These are phyloP conservation scores for Leucosporidium scottii DNA, from an alignment of 768 basidiomycete genomes.

Conservation along the genomic window DNA sequence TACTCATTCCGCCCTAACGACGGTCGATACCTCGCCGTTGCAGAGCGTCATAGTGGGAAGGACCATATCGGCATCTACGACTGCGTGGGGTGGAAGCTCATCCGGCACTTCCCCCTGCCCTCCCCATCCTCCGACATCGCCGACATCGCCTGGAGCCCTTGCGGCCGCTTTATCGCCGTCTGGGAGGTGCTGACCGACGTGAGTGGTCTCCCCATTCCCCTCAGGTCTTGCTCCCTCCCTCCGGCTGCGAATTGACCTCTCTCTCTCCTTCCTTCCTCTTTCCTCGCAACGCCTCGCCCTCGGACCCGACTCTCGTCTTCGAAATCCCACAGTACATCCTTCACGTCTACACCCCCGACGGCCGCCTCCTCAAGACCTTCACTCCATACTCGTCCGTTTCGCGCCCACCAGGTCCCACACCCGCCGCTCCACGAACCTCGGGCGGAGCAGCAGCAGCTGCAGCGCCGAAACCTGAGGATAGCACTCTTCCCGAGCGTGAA, in stretches of 20 bases:
- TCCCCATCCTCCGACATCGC: conserved; percentile 40
- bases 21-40: conserved; percentile 40
- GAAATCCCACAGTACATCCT: conserved; percentile 38
- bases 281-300: neutral
- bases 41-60: conserved; percentile 42
- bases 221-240: too few species aligned
- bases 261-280: too few species aligned
- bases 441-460: too few species aligned
- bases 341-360: conserved; percentile 41
- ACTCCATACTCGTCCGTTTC: conserved; percentile 31
- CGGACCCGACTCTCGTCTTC: neutral
- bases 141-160: conserved; percentile 42
- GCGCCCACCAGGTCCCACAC: conserved; percentile 11
- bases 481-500: neutral
- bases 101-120: conserved; percentile 41
- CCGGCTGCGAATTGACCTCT: neutral
- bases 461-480: neutral
- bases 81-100: conserved; percentile 7
- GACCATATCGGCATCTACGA: conserved; percentile 44
- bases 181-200: conserved; percentile 42
- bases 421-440: neutral
- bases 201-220: conserved; percentile 6
- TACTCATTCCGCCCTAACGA: conserved; percentile 32
- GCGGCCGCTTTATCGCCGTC: conserved; percentile 42
- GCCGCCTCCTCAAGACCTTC: conserved; percentile 39